phyloP scores from a whole-genome alignment of 441 rosid genomes.

The Pelargonium cotyledonis region DNA sequence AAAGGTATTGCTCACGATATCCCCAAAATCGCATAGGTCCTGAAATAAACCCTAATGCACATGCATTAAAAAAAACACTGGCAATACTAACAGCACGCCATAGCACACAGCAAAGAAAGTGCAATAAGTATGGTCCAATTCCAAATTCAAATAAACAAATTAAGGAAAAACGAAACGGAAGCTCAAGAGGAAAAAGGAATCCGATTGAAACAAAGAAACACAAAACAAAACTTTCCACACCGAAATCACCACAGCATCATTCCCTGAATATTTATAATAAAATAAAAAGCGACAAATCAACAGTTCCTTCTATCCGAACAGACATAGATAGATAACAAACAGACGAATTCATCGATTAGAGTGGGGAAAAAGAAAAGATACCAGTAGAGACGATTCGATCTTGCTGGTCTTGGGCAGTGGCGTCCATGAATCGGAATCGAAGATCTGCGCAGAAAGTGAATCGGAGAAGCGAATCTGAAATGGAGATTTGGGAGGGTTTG shows the following conservation, averaged over 20 bases:
- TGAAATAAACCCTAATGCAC: background rate
- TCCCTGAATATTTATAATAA: background rate
- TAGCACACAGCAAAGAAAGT: background rate
- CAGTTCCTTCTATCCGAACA: background rate
- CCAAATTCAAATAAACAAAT: background rate
- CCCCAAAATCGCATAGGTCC: background rate
- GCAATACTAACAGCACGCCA: background rate
- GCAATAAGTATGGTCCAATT: background rate
- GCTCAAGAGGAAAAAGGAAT: background rate
- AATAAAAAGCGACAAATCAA: background rate
- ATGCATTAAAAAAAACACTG: background rate
- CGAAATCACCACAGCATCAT: background rate
- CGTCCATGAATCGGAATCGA: background rate
- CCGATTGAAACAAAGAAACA: background rate
- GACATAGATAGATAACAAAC: background rate
- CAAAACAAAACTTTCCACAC: background rate
- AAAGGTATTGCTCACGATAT: background rate
- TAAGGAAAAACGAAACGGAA: background rate
- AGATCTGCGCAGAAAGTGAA: conserved; percentile 10
- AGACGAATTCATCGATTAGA: background rate
- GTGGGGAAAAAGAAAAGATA: background rate
- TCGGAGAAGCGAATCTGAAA: conserved; percentile 4
- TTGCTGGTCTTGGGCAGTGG: conserved; percentile 2
- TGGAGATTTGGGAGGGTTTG: background rate
- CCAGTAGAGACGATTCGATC: conserved; percentile 6